These are phyloP conservation scores for Psilocybe cubensis DNA, from an alignment of 768 basidiomycete genomes.

Conservation along the genomic window DNA sequence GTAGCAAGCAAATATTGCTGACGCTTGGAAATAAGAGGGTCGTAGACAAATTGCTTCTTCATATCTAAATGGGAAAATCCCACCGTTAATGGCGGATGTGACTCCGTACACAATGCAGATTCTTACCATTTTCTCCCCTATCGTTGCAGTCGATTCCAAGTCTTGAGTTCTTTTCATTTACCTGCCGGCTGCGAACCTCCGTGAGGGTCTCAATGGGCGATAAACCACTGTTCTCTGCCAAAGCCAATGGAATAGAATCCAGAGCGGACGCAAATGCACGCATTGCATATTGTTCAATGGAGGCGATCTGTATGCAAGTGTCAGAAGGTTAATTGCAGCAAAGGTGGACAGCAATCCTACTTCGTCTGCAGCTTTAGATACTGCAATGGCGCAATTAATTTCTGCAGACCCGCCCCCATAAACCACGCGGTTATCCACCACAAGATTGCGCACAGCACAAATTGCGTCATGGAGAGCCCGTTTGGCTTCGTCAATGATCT, in stretches of 20 bases:
- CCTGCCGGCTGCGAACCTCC: conserved; percentile 92
- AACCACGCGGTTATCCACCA: conserved; percentile 95
- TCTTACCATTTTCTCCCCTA: conserved; percentile 81
- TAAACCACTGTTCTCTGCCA: conserved; percentile 97
- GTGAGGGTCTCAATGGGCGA: conserved; percentile 97
- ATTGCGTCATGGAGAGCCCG: conserved; percentile 97
- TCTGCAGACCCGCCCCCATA: conserved; percentile 99
- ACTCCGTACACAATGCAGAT: background rate
- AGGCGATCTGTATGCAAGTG: conserved; percentile 66
- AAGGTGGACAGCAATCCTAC: conserved; percentile 37
- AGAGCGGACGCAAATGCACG: conserved; percentile 96
- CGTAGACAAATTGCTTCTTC: conserved; percentile 96
- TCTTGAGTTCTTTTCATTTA: conserved; percentile 80
- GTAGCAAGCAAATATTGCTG: conserved; percentile 98
- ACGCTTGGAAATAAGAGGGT: conserved; percentile 95
- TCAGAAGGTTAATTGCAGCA: background rate
- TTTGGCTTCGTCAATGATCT: conserved; percentile 99
- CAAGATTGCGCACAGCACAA: conserved; percentile 94
- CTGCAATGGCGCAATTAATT: conserved; percentile 93
- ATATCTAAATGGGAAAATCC: conserved; percentile 64
- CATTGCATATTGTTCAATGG: conserved; percentile 99
- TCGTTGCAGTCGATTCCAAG: conserved; percentile 95
- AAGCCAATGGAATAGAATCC: conserved; percentile 92
- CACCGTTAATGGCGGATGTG: background rate
- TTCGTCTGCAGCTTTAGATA: conserved; percentile 93